Base-by-base conservation (phyloP, 345 rosid species). In the Lumnitzera racemosa region DNA sequence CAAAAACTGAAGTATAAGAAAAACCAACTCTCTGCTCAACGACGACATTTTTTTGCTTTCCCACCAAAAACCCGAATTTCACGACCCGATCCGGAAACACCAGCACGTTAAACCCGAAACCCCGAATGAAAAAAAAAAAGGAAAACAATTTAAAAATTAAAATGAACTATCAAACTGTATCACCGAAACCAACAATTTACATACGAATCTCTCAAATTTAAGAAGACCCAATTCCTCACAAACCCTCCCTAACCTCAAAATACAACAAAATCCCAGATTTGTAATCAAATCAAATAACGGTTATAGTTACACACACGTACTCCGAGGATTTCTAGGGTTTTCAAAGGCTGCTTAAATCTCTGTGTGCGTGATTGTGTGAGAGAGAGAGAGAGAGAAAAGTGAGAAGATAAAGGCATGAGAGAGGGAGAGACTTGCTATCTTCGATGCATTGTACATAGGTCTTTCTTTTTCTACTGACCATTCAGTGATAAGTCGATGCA, bases 1-100 rank as follows among this genome's bases (percentile, higher is more conserved):
- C 8, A 90, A 91, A 63, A 90, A 90, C 63, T 90, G 97, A 27
- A 90, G 90, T 69, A 88, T 81, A 58, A 88, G 89, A 72, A 84
- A 84, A 72, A 90, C 97, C 74, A 88, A 67, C 73, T 90, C 97
- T 62, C 94, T 80, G 73, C 89, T 85, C 74, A 88, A 70, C 51
- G 94, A 81, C 46, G 94, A 72, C 97, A 88, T 85, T 48, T 57
- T 24, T 16, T 13, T 12, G 13, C 9, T 36, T 27, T 25, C 58
- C 17, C 55, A 55, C 23, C 43, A 51, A 17, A 10, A n/a, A 12
- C 36, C 17, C 49, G 31, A 49, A 31, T 58, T 50, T 49, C 60
- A 57, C 31, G 2, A 60, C 27, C 62, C 13, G 61, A 56, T 66
- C 69, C 51, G 2, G 2, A n/a, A 56, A 48, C 7, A 36, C 43